Conservation (phyloP, 139 green algal species). For the Picocystis salinarum region DNA sequence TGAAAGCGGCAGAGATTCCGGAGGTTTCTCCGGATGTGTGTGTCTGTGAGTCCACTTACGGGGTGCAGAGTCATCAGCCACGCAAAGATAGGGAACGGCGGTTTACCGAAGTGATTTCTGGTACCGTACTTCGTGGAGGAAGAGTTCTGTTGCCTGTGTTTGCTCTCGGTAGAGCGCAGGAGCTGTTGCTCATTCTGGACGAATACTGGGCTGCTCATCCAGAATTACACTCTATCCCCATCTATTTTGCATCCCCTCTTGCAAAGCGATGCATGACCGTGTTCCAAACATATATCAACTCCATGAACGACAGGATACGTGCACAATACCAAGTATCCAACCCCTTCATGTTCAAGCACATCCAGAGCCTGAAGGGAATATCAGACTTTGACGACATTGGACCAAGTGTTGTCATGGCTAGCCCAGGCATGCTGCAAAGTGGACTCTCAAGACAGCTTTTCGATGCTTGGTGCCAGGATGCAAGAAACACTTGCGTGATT, state of each 20-base stretch:
- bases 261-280: constrained; percentile 29
- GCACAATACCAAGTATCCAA: constrained; percentile 63
- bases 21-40: constrained; percentile 51
- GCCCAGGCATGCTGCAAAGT: constrained; percentile 72
- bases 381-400: constrained; percentile 55
- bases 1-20: constrained; percentile 73
- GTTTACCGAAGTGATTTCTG: constrained; percentile 42
- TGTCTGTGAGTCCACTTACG: constrained; percentile 81
- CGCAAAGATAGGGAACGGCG: constrained; percentile 59
- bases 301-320: constrained; percentile 92
- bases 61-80: constrained; percentile 65
- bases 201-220: constrained; percentile 77
- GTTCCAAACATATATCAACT: constrained; percentile 90
- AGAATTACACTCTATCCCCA: constrained; percentile 69
- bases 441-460: constrained; percentile 59
- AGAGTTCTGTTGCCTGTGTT: constrained; percentile 86
- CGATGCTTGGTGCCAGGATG: constrained; percentile 81
- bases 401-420: constrained; percentile 88
- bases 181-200: constrained; percentile 92
- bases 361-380: constrained; percentile 52
- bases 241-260: constrained; percentile 59
- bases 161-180: constrained; percentile 79
- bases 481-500: constrained; percentile 80
- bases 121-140: constrained; percentile 52
- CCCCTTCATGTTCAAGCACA: constrained; percentile 90